Base-by-base conservation (phyloP, 768 basidiomycete species). In the Tricholoma saponaceum region DNA sequence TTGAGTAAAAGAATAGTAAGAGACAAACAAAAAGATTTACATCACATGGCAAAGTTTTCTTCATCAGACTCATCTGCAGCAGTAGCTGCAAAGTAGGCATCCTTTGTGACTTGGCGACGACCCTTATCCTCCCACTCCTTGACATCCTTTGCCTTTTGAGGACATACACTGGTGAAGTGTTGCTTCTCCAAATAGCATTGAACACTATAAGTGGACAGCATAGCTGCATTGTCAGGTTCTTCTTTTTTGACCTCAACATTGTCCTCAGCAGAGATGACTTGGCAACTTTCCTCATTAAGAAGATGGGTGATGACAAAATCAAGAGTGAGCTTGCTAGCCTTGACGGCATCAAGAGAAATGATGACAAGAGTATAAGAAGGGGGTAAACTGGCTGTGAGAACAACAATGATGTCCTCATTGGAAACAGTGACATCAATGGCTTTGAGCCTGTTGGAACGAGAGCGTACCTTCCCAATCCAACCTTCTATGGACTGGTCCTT, bases 331-430 rank as follows among this genome's bases (percentile, higher is more conserved):
- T 56, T 18, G 12, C 46, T 33, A 23, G 57, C 39, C 3, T 59
- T 49, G 13, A 62, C 58, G 13, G 60, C 16, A 35, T 67, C 41
- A 32, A 67, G 49, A 18, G 64, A 56, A 20, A 64, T 56, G 44
- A 67, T 47, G 33, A 64, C 49, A 12, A 30, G 56, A 7, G 44
- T 49, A 41, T 64, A 62, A 6, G 59, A 51, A 22, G 22, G 13
- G 16, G 54, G 57, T 13, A 65, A 52, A 12, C 64, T 58, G 20
- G 52, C 47, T 2, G 66, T 71, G 52, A 70, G 65, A 2, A 62
- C 62, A n/a, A 73, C 57, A 54, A 72, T 69, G 20, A 61, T 55
- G 53, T 72, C 69, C 18, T 69, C 62, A 20, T 70, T 68, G 12
- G 35, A 33, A 28, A 70, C 57, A 5, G 35, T 41, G 22, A 66